phyloP scores from a whole-genome alignment of 169 alveolate genomes.

The Cardiosporidium cionae region DNA sequence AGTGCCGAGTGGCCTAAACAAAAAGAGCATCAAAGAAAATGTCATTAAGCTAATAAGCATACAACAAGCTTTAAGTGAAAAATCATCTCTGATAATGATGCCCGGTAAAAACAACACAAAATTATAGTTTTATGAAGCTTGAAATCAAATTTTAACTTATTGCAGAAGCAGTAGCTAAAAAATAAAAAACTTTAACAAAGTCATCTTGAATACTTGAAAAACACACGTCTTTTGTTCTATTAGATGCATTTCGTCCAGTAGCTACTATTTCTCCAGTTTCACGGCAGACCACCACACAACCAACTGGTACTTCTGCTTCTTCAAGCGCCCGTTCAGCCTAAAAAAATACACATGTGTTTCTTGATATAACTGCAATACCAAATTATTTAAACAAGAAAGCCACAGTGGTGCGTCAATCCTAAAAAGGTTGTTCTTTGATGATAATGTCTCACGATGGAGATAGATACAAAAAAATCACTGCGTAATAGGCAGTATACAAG shows the following conservation, averaged over 20 bases:
- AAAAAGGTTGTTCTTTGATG: too few species aligned
- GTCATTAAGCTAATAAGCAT: neutral
- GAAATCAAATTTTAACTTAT: neutral
- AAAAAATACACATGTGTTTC: neutral
- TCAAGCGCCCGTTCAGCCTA: constrained; percentile 8
- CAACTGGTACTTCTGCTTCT: constrained; percentile 36
- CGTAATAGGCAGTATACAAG: too few species aligned
- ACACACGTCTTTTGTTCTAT: constrained; percentile 16
- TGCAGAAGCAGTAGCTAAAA: neutral
- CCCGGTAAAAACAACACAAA: neutral
- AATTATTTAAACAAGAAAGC: too few species aligned
- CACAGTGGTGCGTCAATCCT: too few species aligned
- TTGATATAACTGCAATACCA: too few species aligned
- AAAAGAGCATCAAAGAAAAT: neutral
- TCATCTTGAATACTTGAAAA: too few species aligned
- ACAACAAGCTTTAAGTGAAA: neutral
- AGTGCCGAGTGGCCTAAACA: constrained; percentile 26
- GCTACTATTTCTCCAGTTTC: constrained; percentile 1
- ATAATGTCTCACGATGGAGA: too few species aligned
- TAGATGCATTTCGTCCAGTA: constrained; percentile 17
- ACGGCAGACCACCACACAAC: constrained; percentile 28
- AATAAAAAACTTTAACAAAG: neutral
- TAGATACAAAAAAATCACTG: too few species aligned
- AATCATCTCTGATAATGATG: too few species aligned
- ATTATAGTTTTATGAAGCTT: neutral